Evolutionary conservation across 345 rosid species (phyloP), one percentile per base, ranked within the genome.

Genomic region (Dimocarpus longan): DNA sequence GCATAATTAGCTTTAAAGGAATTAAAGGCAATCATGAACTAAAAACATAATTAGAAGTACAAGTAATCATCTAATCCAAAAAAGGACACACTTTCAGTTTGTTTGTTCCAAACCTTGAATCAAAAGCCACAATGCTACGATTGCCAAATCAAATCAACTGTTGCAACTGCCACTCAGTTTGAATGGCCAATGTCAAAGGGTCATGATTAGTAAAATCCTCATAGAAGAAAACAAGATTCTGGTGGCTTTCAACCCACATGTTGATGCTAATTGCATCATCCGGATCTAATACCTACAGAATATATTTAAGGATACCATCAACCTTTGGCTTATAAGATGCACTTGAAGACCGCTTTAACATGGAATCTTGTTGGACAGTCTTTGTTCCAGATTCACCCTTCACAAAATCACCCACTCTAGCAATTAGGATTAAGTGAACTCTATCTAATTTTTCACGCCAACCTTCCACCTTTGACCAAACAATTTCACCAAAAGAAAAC

Each of bases 111-210:
- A 96, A 94, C 83, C 89, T 91, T 74, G 97, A 94, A 82, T 91
- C 97, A 72, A 95, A 94, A 76, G 94, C 98, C 85, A 96, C 21
- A 65, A 96, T 90, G 85, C 97, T 84, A 78, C 87, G 80, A 80
- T 94, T 94, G 26, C 99, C 99, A 88, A 90, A 94, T 56, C 91
- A 93, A 82, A 94, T 93, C 98, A 96, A 87, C 85, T 96, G 99
- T 79, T 94, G 99, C 88, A 96, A 83, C 84, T 96, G 99, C 99
- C 98, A 96, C 84, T 96, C 98, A 19, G 97, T 93, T 78, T 96
- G 99, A 59, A 96, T 89, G 56, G 98, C 98, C 87, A 94, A 85
- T 39, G 84, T 79, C 78, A 94, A 94, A 68, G 98, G 95, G 46
- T 78, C 91, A n/a, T 90, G 84, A 50, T 93, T 91, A 79, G 97